Base-by-base conservation (phyloP, 1,139 yeast genomes). In the Pichia sp. region DNA sequence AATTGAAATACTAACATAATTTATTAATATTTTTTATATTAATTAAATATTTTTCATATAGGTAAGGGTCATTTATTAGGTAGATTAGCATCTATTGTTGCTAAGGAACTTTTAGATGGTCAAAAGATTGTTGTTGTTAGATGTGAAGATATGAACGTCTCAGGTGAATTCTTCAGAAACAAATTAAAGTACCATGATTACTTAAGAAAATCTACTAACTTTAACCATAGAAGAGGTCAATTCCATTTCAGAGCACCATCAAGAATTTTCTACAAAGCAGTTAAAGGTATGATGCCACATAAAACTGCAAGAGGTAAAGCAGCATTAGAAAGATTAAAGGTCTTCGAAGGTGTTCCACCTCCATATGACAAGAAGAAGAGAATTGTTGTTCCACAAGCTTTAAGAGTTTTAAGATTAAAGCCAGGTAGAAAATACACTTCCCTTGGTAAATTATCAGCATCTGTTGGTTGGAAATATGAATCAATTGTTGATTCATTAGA, bases 201-300 rank as follows among this genome's bases (percentile, higher is more conserved):
- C 90, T 86, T 92, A 75, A 90, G 98, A 84, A 92, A 92, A 83
- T 86, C 95, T 65, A 87, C 98, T 71, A 87, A 96, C 79, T 92
- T 74, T 92, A 92, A 92, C 95, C 89, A 89, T 80, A 83, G 81
- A 67, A 87, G 89, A 73, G 99, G 98, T 79, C 97, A 97, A 70
- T 94, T 92, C 97, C 99, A 92, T 74, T 92, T 92, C 96, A 92
- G 97, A 79, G 99, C 99, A 57, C 99, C 98, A 74, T 89, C 97
- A 57, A 89, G 97, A 80, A 89, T 92, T 76, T 87, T 92, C 77
- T 90, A 89, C 94, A 92, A 92, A 86, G 97, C 98, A 68, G 76
- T 92, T 73, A 87, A 96, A 74, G 99, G 99, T 78, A 94, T 94
- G 98, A 79, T 94, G 68, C 81, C 97, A 71, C 98, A 92, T 92